These are phyloP conservation scores for Backusella macrospora DNA, from an alignment of 192 early-diverging fungal genomes.

Conservation along the genomic window DNA sequence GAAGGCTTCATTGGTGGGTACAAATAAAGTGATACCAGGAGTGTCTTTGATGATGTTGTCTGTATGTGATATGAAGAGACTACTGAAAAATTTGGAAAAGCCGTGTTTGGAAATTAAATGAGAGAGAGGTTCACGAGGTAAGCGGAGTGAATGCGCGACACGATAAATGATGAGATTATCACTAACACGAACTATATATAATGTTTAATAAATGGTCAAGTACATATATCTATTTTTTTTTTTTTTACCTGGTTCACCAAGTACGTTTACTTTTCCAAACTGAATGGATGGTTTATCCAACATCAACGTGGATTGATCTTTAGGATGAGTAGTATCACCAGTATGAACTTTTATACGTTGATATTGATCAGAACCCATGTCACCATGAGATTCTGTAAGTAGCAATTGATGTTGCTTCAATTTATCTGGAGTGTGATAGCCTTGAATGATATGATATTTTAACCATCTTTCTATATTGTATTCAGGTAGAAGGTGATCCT, in stretches of 20 bases:
- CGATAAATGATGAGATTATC: slow-evolving; percentile 64
- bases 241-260: slow-evolving; percentile 46
- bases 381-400: slow-evolving; percentile 54
- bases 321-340: background rate
- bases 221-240: background rate
- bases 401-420: slow-evolving; percentile 55
- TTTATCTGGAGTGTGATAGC: slow-evolving; percentile 44
- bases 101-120: slow-evolving; percentile 49
- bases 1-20: slow-evolving; percentile 62
- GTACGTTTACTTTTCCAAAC: slow-evolving; percentile 57
- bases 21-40: slow-evolving; percentile 65
- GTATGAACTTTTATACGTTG: slow-evolving; percentile 55
- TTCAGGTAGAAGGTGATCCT: background rate
- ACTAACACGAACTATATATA: slow-evolving; percentile 48
- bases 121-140: slow-evolving; percentile 51
- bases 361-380: slow-evolving; percentile 38
- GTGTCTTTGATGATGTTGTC: slow-evolving; percentile 47
- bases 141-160: slow-evolving; percentile 51
- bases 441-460: slow-evolving; percentile 68
- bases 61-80: slow-evolving; percentile 51
- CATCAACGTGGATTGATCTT: background rate
- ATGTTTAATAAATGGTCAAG: background rate
- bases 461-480: slow-evolving; percentile 52
- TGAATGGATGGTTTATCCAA: slow-evolving; percentile 30
- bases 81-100: slow-evolving; percentile 55